phyloP scores from a whole-genome alignment of 306 rosid species.

The Senna tora region DNA sequence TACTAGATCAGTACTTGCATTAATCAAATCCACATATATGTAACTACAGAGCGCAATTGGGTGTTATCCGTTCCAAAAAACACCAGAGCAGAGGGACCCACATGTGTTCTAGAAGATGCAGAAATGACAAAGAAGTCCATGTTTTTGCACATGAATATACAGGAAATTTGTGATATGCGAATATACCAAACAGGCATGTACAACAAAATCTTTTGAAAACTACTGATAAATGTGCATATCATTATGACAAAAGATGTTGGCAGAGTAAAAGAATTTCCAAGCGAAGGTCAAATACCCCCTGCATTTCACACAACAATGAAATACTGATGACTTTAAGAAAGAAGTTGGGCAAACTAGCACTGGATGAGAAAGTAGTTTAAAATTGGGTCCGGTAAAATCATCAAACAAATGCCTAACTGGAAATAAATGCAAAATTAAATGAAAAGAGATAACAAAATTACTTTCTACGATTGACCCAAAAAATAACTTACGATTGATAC shows the following conservation, averaged over 20 bases:
- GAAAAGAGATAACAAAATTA: not conserved
- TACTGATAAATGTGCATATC: not conserved
- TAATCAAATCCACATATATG: not conserved
- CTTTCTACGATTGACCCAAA: not conserved
- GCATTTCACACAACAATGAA: conserved; percentile 3
- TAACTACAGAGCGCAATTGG: not conserved
- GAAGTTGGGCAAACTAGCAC: not conserved
- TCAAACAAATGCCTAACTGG: conserved; percentile 3
- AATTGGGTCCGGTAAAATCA: not conserved
- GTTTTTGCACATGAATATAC: not conserved
- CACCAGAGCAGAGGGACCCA: not conserved
- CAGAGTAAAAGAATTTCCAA: not conserved
- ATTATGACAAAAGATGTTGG: not conserved
- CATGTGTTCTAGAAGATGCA: not conserved
- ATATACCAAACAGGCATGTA: not conserved
- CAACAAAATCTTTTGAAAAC: not conserved
- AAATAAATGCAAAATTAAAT: not conserved
- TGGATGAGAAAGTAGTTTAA: not conserved
- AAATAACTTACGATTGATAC: not conserved
- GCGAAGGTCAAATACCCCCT: not conserved
- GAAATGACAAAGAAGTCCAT: not conserved
- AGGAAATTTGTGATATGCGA: not conserved
- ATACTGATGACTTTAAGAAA: not conserved
- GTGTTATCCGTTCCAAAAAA: not conserved
- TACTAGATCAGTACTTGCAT: not conserved